Evolutionary conservation across 2,329 filamentous ascomycete genomes (phyloP).

Genomic region (Lasiodiplodia sp.): DNA sequence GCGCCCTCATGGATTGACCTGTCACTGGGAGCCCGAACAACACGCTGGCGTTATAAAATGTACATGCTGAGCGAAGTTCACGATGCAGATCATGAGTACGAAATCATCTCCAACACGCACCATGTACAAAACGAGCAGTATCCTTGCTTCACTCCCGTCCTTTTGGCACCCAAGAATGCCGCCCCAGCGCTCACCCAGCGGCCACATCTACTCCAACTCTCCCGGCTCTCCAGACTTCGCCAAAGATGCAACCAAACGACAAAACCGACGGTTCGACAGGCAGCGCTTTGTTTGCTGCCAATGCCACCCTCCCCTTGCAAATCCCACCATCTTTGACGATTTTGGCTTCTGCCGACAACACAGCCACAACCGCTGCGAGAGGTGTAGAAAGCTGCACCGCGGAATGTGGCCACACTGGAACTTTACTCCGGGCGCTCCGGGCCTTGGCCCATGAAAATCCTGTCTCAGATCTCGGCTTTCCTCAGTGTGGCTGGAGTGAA

Average conservation of each 20-base stretch:
- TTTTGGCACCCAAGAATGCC: background rate
- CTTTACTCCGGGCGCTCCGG: conserved; percentile 16
- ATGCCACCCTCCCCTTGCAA: conserved; percentile 12
- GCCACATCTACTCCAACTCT: background rate
- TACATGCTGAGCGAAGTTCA: background rate
- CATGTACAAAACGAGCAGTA: background rate
- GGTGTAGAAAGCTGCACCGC: conserved; percentile 12
- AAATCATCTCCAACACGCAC: conserved; percentile 1
- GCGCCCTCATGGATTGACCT: background rate
- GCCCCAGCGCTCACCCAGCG: background rate
- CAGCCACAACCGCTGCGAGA: conserved; percentile 6
- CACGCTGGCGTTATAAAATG: background rate
- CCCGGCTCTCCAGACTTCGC: background rate
- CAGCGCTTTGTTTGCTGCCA: conserved; percentile 17
- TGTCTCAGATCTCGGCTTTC: background rate
- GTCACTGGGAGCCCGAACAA: background rate
- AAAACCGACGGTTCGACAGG: background rate
- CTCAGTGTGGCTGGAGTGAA: background rate
- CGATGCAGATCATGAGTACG: background rate
- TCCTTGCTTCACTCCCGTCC: background rate
- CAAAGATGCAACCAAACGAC: background rate
- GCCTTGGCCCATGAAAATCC: conserved; percentile 1
- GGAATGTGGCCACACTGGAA: conserved; percentile 14
- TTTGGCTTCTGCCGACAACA: conserved; percentile 15
- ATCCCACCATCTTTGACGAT: conserved; percentile 16